Evolutionary conservation across 1,284 basidiomycete genomes (phyloP), one percentile per base, ranked within the genome.

Genomic region (Gymnopus androsaceus): DNA sequence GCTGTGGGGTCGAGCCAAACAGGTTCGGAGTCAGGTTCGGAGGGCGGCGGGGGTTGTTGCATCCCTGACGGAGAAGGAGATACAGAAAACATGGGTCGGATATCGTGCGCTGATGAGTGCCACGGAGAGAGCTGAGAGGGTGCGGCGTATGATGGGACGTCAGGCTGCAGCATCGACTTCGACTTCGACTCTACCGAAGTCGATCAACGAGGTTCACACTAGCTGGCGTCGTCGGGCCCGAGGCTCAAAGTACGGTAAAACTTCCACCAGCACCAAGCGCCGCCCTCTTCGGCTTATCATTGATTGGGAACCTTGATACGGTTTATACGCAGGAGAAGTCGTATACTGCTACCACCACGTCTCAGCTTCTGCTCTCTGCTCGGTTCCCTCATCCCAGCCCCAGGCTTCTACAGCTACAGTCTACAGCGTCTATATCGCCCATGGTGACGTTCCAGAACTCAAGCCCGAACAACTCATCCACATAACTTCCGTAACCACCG

Each of bases 301-400:
- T 82, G 57, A 75, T 83, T 46, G 81, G 81, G 9, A 80, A 81
- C 60, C 69, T 82, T 21, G 81, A 83, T 61, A 72, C 66, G 2
- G 75, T 75, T n/a, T 84, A 82, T 64, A 63, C 65, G 12, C 76
- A 79, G 57, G 57, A 66, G 3, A 37, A 61, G 0, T 81, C 74
- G 56, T 67, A 69, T 9, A 59, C 66, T 1, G 23, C 25, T 28
- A 28, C 44, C 11, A 17, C 27, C 27, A 42, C 23, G 15, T 45
- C 42, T 45, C 27, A 15, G 28, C n/a, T n/a, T 5, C 28, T 19
- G 17, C 17, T 4, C 33, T 30, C n/a, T 5, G n/a, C 6, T 33
- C 14, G 15, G 28, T 27, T 45, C 15, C 27, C 42, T 28, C 27
- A 19, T 21, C 44, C 1, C 11, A 46, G 12, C 41, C 25, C 45